A percentile compares a stretch with the other conserved stretches of the same genome.
These are phyloP conservation scores for Viola pubescens DNA, from an alignment of 441 rosid species.

Conservation along the genomic window DNA sequence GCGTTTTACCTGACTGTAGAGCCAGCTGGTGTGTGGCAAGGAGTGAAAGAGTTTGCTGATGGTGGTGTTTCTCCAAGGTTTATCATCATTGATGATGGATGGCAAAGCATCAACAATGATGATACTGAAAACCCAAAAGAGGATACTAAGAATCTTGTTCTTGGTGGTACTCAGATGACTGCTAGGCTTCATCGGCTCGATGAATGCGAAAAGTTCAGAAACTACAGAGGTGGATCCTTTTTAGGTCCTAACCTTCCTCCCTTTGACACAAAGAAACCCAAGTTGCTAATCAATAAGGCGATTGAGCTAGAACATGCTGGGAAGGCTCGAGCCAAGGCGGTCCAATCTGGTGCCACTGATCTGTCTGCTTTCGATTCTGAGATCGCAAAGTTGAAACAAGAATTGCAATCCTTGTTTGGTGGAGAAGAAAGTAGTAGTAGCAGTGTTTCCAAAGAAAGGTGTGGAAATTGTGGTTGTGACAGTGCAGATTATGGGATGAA, in stretches of 20 bases:
- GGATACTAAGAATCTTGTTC: conserved; percentile 56
- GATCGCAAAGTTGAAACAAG: conserved; percentile 37
- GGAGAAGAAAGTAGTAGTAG: conserved; percentile 15
- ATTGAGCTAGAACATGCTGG: conserved; percentile 51
- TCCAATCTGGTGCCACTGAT: conserved; percentile 30
- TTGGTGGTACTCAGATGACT: conserved; percentile 81
- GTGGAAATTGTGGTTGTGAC: conserved; percentile 24
- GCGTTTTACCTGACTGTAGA: conserved; percentile 69
- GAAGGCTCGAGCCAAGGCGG: conserved; percentile 33
- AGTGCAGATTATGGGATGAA: conserved; percentile 34
- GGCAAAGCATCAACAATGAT: conserved; percentile 65
- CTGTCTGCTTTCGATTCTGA: conserved; percentile 26
- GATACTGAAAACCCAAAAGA: conserved; percentile 44
- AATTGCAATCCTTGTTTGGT: conserved; percentile 36
- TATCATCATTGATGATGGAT: conserved; percentile 81
- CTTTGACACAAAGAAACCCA: conserved; percentile 46
- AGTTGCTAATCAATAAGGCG: conserved; percentile 55
- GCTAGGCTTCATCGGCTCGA: conserved; percentile 54
- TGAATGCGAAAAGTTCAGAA: conserved; percentile 58
- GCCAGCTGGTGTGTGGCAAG: conserved; percentile 60
- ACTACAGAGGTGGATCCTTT: conserved; percentile 49
- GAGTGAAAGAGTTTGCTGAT: conserved; percentile 51
- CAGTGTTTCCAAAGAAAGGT: conserved; percentile 5
- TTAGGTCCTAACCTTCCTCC: conserved; percentile 31
- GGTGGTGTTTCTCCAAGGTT: conserved; percentile 54